Evolutionary conservation across 805 yeast genomes (phyloP), one percentile per base, ranked within the genome.

Genomic region (Teunomyces gatunensis): DNA sequence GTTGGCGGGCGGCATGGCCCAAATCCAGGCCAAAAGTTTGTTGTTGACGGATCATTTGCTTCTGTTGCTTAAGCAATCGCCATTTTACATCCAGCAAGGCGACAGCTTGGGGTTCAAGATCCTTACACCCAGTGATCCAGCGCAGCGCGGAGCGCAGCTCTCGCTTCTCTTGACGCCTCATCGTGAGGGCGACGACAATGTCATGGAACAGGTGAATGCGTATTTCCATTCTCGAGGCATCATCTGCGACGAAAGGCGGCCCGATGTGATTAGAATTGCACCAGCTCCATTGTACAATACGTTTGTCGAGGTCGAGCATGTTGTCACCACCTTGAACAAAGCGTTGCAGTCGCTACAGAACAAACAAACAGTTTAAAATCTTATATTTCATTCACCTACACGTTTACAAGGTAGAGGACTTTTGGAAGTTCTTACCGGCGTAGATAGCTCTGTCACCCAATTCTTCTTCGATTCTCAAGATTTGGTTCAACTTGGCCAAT

Each of bases 401-500:
- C 11, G 33, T 63, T 68, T 71, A 71, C 62, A 71, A 68, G 57
- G 72, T 64, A 48, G 64, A 56, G 55, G 76, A 62, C 47, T 49
- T 59, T 80, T 86, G 94, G 92, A 92, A 91, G 75, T 87, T 76
- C 67, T 79, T 80, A 74, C 98, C 97, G 58, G 98, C 97, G 80
- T 82, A 92, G 73, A 91, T 68, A 58, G 97, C 97, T 83, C 90
- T 89, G 86, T 83, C 91, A 71, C 97, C 98, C 70, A 92, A 87
- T 80, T 88, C 96, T 81, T 92, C 96, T 84, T 94, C 98, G 68
- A 92, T 92, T 81, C 98, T 89, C 75, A 92, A 84, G 75, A 92
- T 85, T 84, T 92, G 97, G 91, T 92, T 92, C 75, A 87, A 85
- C 82, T 92, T 92, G 74, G 98, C 98, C 77, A 94, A 86, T 86